phyloP scores from a whole-genome alignment of 1,284 basidiomycete genomes.

The Mycena sp. region DNA sequence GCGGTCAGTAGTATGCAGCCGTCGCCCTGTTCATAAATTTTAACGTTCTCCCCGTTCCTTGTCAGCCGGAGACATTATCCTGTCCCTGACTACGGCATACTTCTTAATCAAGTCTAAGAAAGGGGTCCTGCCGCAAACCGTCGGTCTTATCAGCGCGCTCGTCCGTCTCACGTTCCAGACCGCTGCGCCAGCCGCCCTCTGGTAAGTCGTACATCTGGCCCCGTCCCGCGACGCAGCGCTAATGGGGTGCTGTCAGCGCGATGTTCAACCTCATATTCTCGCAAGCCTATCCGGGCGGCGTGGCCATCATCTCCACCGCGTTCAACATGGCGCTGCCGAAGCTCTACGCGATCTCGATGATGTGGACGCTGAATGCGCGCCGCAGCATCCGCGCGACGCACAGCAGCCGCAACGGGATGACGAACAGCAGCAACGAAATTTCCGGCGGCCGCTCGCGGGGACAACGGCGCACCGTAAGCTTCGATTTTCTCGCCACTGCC shows the following conservation, averaged over 20 bases:
- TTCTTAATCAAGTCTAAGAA: slow-evolving; percentile 41
- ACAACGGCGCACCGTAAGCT: no score
- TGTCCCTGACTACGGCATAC: slow-evolving; percentile 31
- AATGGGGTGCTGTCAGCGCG: slow-evolving; percentile 32
- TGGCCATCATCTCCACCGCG: slow-evolving; percentile 34
- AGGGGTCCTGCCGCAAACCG: slow-evolving; percentile 39
- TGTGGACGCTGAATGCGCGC: no score
- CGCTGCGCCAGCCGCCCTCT: slow-evolving; percentile 44
- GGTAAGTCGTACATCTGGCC: slow-evolving; percentile 33
- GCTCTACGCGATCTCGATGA: no score
- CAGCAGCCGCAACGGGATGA: no score
- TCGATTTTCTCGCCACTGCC: no score
- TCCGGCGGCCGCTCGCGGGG: no score
- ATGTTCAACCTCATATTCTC: slow-evolving; percentile 37
- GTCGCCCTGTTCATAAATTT: no score
- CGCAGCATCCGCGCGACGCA: no score
- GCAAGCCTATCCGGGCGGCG: slow-evolving; percentile 45
- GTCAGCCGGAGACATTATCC: slow-evolving; percentile 40
- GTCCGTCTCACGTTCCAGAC: slow-evolving; percentile 46
- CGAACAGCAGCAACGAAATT: no score
- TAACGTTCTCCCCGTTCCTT: not conserved
- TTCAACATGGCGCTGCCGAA: no score
- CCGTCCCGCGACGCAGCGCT: no score
- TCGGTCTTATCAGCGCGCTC: slow-evolving; percentile 6
- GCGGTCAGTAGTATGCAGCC: slow-evolving; percentile 35